A percentile compares a stretch with the other conserved stretches of the same genome.
Conservation (phyloP, 208 protist species). For the Leishmania mexicana region DNA sequence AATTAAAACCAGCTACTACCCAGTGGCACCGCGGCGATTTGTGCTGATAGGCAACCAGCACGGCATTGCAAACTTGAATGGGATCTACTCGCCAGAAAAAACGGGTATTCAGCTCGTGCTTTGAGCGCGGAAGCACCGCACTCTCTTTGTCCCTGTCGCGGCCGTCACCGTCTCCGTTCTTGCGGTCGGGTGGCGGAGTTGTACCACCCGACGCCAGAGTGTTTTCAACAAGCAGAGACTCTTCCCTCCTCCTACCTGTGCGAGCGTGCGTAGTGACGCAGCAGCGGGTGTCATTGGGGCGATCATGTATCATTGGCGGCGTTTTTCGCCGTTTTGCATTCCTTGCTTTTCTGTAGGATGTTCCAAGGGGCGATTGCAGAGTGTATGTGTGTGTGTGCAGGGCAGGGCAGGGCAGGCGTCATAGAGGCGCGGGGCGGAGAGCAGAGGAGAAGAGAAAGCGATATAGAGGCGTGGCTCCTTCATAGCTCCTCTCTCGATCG, state of each 20-base stretch:
- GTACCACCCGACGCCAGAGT: not conserved
- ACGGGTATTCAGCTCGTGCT: conserved; percentile 31
- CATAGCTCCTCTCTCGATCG: not conserved
- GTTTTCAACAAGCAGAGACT: not conserved
- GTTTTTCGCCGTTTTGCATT: not conserved
- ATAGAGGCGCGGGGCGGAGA: not conserved
- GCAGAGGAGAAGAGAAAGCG: not conserved
- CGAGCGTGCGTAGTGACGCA: not conserved
- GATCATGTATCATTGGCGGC: not conserved
- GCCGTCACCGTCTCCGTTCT: not conserved
- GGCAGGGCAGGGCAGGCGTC: not conserved
- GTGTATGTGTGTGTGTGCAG: not conserved
- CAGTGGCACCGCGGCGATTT: conserved; percentile 48
- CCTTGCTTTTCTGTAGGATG: not conserved
- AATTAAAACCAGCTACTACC: conserved; percentile 23
- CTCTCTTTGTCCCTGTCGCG: not conserved
- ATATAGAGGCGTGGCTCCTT: not conserved
- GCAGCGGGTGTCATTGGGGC: not conserved
- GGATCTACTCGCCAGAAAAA: conserved; percentile 14
- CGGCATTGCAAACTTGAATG: conserved; percentile 26
- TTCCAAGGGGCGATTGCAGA: not conserved
- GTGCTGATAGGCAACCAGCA: conserved; percentile 74
- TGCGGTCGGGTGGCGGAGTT: not conserved
- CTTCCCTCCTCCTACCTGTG: not conserved
- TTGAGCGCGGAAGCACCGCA: conserved; percentile 1